These are phyloP conservation scores for Pistacia vera DNA, from an alignment of 345 rosid species.

Conservation along the genomic window DNA sequence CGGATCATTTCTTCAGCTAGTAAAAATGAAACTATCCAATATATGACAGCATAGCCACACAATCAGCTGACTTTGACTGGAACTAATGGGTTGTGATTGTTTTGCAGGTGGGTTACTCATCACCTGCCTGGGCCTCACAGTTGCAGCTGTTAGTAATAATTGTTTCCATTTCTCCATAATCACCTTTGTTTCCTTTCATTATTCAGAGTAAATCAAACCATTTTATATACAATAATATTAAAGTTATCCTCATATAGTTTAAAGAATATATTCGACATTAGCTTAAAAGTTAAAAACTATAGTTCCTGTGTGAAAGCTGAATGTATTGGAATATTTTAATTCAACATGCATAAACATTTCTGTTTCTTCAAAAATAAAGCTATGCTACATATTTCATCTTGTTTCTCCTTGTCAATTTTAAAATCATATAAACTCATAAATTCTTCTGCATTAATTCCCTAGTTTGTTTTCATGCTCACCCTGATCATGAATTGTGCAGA, in stretches of 20 bases:
- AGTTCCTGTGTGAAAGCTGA: too few relatives aligned
- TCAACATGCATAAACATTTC: background rate
- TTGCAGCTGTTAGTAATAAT: slow-evolving; percentile 44
- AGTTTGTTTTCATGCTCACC: background rate
- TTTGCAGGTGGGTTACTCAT: slow-evolving; percentile 56
- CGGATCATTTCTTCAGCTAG: background rate
- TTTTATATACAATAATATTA: too few relatives aligned
- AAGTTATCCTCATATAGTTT: too few relatives aligned
- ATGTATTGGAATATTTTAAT: too few relatives aligned
- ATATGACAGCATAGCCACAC: background rate
- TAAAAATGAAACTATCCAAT: background rate
- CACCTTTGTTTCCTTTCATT: too few relatives aligned
- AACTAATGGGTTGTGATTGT: background rate
- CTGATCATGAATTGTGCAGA: slow-evolving; percentile 27
- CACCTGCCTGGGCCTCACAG: slow-evolving; percentile 64
- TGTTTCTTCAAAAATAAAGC: too few relatives aligned
- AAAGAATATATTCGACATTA: too few relatives aligned
- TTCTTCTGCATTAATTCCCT: background rate
- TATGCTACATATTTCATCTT: too few relatives aligned
- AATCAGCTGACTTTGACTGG: background rate
- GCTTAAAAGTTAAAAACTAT: too few relatives aligned
- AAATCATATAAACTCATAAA: too few relatives aligned
- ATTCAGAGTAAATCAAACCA: too few relatives aligned
- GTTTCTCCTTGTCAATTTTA: too few relatives aligned
- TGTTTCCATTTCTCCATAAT: background rate